These are phyloP conservation scores for Cetraspora pellucida DNA, from an alignment of 192 early-diverging fungal species.

Conservation along the genomic window DNA sequence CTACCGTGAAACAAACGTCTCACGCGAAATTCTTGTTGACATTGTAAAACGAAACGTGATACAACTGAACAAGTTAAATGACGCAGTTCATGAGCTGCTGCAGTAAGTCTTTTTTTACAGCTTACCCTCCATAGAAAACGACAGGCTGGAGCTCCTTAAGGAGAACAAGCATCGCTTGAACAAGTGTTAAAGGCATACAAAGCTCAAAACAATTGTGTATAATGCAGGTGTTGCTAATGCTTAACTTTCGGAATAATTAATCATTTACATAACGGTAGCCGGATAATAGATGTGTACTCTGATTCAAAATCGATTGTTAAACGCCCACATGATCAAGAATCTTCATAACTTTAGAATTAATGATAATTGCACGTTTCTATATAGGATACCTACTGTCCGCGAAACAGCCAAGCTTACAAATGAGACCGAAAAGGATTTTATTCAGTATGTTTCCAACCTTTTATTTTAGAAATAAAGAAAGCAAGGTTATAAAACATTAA, in stretches of 20 bases:
- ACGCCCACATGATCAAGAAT: background rate
- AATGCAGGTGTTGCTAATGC: no score
- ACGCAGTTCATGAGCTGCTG: background rate
- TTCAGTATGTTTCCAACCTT: background rate
- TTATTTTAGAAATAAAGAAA: background rate
- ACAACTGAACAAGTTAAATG: background rate
- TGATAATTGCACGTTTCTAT: background rate
- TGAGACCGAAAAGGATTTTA: slow-evolving; percentile 13
- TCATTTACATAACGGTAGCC: no score
- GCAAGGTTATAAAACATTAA: background rate
- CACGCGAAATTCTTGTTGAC: slow-evolving; percentile 3
- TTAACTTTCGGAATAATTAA: no score
- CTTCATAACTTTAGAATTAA: background rate
- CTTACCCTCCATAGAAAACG: background rate
- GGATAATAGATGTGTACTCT: no score
- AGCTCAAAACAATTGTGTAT: no score
- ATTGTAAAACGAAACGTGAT: background rate
- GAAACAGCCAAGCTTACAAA: background rate
- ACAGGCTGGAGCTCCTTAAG: no score
- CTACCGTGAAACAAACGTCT: background rate
- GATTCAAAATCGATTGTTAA: background rate
- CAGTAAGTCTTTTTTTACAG: background rate
- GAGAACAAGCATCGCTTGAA: no score
- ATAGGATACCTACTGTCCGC: background rate
- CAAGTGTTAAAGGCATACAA: no score